phyloP scores from a whole-genome alignment of 164 flowering plant genomes.

The Magnolia sinica region DNA sequence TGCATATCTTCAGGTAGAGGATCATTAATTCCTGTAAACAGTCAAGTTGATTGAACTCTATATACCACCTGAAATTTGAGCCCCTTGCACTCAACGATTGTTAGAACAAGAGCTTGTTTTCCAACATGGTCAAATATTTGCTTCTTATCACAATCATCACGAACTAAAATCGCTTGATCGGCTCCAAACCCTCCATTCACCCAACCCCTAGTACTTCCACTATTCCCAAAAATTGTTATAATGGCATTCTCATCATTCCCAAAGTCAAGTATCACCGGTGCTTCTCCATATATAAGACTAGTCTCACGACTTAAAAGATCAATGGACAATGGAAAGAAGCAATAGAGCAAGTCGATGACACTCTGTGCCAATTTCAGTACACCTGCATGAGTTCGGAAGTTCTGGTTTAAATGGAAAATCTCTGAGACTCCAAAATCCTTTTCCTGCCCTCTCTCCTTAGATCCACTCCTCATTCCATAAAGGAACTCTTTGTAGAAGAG shows the following conservation, averaged over 20 bases:
- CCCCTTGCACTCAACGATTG: conserved; percentile 81
- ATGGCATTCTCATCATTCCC: conserved; percentile 57
- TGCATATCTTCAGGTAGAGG: not conserved
- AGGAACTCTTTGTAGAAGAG: conserved; percentile 61
- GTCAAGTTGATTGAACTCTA: not conserved
- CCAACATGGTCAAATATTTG: conserved; percentile 47
- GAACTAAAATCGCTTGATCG: conserved; percentile 79
- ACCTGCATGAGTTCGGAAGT: conserved; percentile 78
- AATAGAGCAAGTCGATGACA: conserved; percentile 53
- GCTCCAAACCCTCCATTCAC: conserved; percentile 64
- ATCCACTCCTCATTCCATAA: conserved; percentile 21
- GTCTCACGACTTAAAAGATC: conserved; percentile 61
- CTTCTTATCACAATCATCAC: conserved; percentile 53
- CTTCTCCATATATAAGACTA: conserved; percentile 66
- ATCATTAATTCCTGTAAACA: not conserved
- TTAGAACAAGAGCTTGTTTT: conserved; percentile 71
- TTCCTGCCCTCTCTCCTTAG: conserved; percentile 15
- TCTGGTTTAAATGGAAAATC: conserved; percentile 50
- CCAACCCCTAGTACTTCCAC: conserved; percentile 22
- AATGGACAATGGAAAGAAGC: conserved; percentile 52
- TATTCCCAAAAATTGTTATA: conserved; percentile 54
- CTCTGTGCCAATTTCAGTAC: conserved; percentile 68
- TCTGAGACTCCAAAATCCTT: conserved; percentile 43
- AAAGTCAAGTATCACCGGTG: conserved; percentile 60
- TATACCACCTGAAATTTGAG: conserved; percentile 71